Conservation (phyloP, 306 rosid genomes). For the Cucumis hystrix region DNA sequence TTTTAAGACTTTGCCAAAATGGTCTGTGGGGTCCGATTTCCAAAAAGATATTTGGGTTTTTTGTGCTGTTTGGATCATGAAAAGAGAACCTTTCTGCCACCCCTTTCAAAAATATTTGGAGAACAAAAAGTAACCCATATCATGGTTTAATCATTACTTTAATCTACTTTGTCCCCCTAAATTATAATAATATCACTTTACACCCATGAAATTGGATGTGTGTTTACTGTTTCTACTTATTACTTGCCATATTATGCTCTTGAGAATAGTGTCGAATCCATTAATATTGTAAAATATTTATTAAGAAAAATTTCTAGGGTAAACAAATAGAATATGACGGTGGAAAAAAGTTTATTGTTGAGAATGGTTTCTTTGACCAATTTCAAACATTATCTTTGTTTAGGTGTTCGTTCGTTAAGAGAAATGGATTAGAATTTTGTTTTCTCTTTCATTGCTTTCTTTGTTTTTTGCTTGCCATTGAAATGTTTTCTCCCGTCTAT, state of each 20-base stretch:
- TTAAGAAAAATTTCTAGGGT: too few relatives aligned
- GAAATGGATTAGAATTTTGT: background rate
- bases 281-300: too few relatives aligned
- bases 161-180: background rate
- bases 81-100: background rate
- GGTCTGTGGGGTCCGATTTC: background rate
- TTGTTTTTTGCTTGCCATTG: background rate
- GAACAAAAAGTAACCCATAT: background rate
- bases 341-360: background rate
- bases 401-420: background rate
- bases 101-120: background rate
- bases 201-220: background rate
- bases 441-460: background rate
- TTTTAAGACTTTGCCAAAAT: background rate
- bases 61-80: background rate
- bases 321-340: too few relatives aligned
- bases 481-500: background rate
- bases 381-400: background rate
- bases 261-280: too few relatives aligned
- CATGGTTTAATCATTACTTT: background rate
- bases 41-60: background rate
- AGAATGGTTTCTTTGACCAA: background rate
- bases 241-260: too few relatives aligned
- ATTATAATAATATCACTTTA: background rate
- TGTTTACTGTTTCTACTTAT: too few relatives aligned